These are phyloP conservation scores for Aspergillus felis DNA, from an alignment of 2,329 filamentous ascomycete genomes.

Conservation along the genomic window DNA sequence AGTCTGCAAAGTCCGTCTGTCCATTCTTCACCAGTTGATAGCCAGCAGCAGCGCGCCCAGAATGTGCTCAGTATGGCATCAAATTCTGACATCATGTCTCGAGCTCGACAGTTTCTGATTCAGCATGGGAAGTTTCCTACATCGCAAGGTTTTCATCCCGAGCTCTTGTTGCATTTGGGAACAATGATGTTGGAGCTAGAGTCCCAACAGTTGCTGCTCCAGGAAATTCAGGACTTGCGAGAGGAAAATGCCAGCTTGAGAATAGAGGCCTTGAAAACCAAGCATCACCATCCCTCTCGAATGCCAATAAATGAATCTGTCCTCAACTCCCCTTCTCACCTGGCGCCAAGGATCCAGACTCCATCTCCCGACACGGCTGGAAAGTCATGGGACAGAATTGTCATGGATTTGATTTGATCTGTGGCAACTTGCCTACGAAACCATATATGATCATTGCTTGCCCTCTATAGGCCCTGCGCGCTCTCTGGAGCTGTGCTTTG, in stretches of 20 bases:
- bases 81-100: not conserved
- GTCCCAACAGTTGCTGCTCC: slow-evolving; percentile 13
- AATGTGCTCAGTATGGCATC: not conserved
- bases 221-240: slow-evolving; percentile 15
- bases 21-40: not conserved
- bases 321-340: slow-evolving; percentile 2
- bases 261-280: not conserved
- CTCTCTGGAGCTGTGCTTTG: too few species aligned
- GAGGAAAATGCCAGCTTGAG: slow-evolving; percentile 23
- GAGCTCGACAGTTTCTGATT: slow-evolving; percentile 9
- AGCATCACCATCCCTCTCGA: slow-evolving; percentile 11
- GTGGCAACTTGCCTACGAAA: too few species aligned
- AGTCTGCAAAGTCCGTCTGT: not conserved
- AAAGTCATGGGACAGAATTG: slow-evolving; percentile 24
- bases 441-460: too few species aligned
- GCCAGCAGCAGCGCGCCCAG: not conserved
- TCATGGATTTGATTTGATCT: slow-evolving; percentile 21
- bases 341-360: slow-evolving; percentile 6
- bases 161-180: slow-evolving; percentile 16
- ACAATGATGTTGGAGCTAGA: slow-evolving; percentile 22
- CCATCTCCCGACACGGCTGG: slow-evolving; percentile 12
- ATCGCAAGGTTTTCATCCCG: slow-evolving; percentile 9
- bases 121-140: slow-evolving; percentile 10
- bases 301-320: slow-evolving; percentile 8
- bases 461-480: too few species aligned